Evolutionary conservation across 345 rosid genomes (phyloP).

Genomic region (Hibiscus trionum): DNA sequence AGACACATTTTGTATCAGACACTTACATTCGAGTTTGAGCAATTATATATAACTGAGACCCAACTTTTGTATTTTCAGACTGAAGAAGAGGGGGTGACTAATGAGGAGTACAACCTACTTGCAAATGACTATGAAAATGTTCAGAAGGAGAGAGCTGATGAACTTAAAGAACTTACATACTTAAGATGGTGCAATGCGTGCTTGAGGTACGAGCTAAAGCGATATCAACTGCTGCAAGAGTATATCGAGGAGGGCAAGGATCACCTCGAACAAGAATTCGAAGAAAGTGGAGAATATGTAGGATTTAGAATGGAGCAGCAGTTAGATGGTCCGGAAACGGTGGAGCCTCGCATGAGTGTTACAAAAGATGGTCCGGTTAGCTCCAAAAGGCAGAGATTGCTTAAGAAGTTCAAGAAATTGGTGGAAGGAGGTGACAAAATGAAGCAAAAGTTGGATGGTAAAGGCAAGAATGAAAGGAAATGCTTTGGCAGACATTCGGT

Average conservation of each 20-base stretch:
- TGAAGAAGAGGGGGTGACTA: conserved; percentile 15
- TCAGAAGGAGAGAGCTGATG: conserved; percentile 34
- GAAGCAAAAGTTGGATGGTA: conserved; percentile 32
- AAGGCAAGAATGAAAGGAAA: conserved; percentile 22
- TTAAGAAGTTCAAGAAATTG: conserved; percentile 59
- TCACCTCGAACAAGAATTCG: conserved; percentile 22
- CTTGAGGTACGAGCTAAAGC: conserved; percentile 53
- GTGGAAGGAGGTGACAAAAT: conserved; percentile 51
- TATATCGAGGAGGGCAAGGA: conserved; percentile 16
- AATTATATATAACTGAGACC: neutral
- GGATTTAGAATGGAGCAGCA: conserved; percentile 24
- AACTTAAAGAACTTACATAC: conserved; percentile 42
- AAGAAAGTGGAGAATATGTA: conserved; percentile 13
- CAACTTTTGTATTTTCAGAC: conserved; percentile 23
- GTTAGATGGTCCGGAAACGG: conserved; percentile 13
- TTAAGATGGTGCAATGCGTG: conserved; percentile 74
- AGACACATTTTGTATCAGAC: neutral
- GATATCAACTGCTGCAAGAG: conserved; percentile 21
- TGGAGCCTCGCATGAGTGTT: neutral
- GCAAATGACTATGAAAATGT: conserved; percentile 39
- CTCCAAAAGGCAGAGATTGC: conserved; percentile 42
- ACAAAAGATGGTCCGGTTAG: conserved; percentile 13
- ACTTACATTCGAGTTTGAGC: neutral
- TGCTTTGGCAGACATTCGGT: conserved; percentile 40
- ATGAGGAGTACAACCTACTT: conserved; percentile 37